Evolutionary conservation across 176 grass and related monocot genomes (phyloP).

Genomic region (Cenchrus fungigraminus): DNA sequence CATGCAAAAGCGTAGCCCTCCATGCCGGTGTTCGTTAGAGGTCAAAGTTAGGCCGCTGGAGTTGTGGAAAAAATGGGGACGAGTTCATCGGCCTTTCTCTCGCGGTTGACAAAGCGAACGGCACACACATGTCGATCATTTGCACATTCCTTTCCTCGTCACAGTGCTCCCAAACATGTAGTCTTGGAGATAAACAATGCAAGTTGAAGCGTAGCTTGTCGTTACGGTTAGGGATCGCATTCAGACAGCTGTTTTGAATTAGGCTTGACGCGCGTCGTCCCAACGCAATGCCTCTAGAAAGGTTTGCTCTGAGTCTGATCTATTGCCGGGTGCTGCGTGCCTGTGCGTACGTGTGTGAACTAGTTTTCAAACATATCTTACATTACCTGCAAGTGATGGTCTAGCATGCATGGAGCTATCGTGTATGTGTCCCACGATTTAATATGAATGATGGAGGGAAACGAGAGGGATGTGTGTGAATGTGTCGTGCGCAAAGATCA

Average conservation of each 20-base stretch:
- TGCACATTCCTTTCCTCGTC: background rate
- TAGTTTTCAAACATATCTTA: slow-evolving; percentile 5
- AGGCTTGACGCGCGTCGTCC: background rate
- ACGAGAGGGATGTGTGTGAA: background rate
- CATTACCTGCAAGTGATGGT: background rate
- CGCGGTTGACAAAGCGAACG: background rate
- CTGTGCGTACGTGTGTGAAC: background rate
- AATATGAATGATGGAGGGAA: background rate
- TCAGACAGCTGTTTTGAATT: slow-evolving; percentile 25
- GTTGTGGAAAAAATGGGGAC: background rate
- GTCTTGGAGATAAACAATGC: background rate
- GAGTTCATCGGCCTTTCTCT: slow-evolving; percentile 9
- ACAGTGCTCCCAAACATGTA: background rate
- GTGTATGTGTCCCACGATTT: background rate
- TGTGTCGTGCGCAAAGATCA: background rate
- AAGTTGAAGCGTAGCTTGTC: slow-evolving; percentile 7
- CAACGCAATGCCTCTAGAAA: background rate
- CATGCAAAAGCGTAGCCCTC: slow-evolving; percentile 37
- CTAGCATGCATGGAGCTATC: background rate
- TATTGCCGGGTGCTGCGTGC: too few species aligned
- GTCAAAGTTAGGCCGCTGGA: slow-evolving; percentile 40
- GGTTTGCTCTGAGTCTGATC: too few species aligned
- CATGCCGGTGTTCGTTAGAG: too few species aligned
- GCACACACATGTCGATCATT: background rate
- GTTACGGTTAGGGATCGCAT: background rate